These are phyloP conservation scores for Calonectria pteridis DNA, from an alignment of 2,329 filamentous ascomycete species.

Conservation along the genomic window DNA sequence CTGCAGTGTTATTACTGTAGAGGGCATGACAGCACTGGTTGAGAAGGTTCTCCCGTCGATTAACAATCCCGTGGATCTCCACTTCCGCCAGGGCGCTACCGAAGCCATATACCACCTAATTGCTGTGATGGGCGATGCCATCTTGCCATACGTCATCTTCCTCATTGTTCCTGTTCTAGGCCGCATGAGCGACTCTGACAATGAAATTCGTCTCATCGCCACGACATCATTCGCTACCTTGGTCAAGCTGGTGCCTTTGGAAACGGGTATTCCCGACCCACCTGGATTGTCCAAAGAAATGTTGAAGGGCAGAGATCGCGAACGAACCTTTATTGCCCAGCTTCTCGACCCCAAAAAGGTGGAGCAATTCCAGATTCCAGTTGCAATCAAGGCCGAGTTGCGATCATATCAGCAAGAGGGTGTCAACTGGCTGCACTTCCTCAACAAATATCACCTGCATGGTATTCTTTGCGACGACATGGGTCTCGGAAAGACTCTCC, in stretches of 20 bases:
- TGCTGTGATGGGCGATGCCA: slow-evolving; percentile 96
- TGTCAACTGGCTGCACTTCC: slow-evolving; percentile 98
- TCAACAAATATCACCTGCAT: slow-evolving; percentile 97
- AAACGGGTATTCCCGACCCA: slow-evolving; percentile 96
- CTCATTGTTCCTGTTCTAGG: slow-evolving; percentile 96
- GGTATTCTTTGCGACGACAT: slow-evolving; percentile 99
- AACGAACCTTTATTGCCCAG: slow-evolving; percentile 96
- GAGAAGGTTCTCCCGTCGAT: slow-evolving; percentile 93
- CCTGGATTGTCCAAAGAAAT: slow-evolving; percentile 91
- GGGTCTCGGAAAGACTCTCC: slow-evolving; percentile 97
- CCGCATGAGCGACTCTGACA: slow-evolving; percentile 98
- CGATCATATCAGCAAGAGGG: slow-evolving; percentile 98
- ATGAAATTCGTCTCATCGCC: slow-evolving; percentile 92
- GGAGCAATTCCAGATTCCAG: slow-evolving; percentile 91
- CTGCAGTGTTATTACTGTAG: slow-evolving; percentile 94
- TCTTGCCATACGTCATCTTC: slow-evolving; percentile 98
- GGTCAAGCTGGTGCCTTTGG: slow-evolving; percentile 95
- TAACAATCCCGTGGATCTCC: slow-evolving; percentile 88
- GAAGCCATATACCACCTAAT: slow-evolving; percentile 98
- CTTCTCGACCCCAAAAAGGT: slow-evolving; percentile 98
- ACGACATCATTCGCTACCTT: slow-evolving; percentile 97
- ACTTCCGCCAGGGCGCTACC: slow-evolving; percentile 91
- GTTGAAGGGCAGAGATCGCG: slow-evolving; percentile 89
- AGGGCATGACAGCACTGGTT: slow-evolving; percentile 96
- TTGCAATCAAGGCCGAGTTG: slow-evolving; percentile 96